Evolutionary conservation across 1,139 yeast genomes (phyloP).

Genomic region (Saccharomyces pastorianus): DNA sequence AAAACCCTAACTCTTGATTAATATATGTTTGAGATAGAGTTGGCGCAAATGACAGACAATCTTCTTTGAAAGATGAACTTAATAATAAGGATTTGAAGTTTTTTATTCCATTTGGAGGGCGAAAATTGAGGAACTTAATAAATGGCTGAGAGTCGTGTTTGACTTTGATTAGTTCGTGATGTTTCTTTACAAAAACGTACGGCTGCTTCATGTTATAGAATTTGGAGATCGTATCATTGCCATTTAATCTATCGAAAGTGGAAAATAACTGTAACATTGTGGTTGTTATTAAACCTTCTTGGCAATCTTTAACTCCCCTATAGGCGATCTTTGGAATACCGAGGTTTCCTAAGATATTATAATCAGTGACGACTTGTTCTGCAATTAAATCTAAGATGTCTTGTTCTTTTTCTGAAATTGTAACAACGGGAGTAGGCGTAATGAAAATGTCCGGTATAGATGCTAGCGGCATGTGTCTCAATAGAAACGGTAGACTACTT

Average conservation of each 20-base stretch:
- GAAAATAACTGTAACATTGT: slow-evolving; percentile 19
- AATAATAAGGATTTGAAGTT: slow-evolving; percentile 48
- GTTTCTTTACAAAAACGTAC: slow-evolving; percentile 25
- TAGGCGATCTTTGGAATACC: slow-evolving; percentile 16
- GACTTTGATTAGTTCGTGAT: slow-evolving; percentile 26
- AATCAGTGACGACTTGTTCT: slow-evolving; percentile 41
- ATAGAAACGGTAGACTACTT: slow-evolving; percentile 55
- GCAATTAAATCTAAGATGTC: slow-evolving; percentile 31
- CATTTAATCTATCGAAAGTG: slow-evolving; percentile 20
- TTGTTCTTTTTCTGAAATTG: slow-evolving; percentile 15
- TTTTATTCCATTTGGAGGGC: slow-evolving; percentile 45
- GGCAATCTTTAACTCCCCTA: slow-evolving; percentile 15
- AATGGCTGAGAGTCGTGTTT: slow-evolving; percentile 26
- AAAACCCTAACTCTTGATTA: slow-evolving; percentile 30
- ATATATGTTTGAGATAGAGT: slow-evolving; percentile 28
- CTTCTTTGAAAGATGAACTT: slow-evolving; percentile 28
- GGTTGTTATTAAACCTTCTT: slow-evolving; percentile 17
- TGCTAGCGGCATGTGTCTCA: slow-evolving; percentile 52
- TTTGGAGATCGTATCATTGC: slow-evolving; percentile 22
- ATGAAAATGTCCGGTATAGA: slow-evolving; percentile 50
- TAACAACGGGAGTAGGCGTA: slow-evolving; percentile 21
- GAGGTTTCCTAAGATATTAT: slow-evolving; percentile 26
- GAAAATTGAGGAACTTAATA: slow-evolving; percentile 38
- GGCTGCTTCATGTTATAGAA: slow-evolving; percentile 24
- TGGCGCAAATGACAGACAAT: slow-evolving; percentile 24